phyloP scores from a whole-genome alignment of 2,329 filamentous ascomycete species.

The Aureobasidium vineae region DNA sequence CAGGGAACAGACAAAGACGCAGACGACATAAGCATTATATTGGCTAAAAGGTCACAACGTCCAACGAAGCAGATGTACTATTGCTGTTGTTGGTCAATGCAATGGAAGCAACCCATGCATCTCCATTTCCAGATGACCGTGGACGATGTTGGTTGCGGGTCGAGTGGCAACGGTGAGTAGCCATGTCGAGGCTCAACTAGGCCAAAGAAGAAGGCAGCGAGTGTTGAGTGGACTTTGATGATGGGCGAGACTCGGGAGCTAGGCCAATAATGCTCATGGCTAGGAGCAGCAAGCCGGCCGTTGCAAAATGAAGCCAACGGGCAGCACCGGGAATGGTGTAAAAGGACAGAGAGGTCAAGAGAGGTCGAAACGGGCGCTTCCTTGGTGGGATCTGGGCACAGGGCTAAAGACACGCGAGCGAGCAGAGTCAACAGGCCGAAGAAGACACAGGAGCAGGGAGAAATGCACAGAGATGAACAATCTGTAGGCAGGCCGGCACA shows the following conservation, averaged over 20 bases:
- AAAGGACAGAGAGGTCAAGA: constrained; percentile 3
- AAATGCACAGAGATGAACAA: background rate
- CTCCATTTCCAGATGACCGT: constrained; percentile 12
- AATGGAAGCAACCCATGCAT: constrained; percentile 17
- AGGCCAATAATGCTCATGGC: constrained; percentile 22
- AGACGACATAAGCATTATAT: background rate
- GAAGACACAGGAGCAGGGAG: background rate
- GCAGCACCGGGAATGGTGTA: constrained; percentile 4
- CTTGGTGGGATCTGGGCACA: background rate
- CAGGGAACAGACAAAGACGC: background rate
- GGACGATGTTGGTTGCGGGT: background rate
- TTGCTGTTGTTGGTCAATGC: constrained; percentile 16
- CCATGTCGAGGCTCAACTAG: constrained; percentile 22
- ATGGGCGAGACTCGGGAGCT: constrained; percentile 25
- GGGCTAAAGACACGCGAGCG: background rate
- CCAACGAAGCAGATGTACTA: constrained; percentile 17
- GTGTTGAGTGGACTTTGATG: background rate
- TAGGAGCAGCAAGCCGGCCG: constrained; percentile 18
- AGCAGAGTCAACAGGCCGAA: background rate
- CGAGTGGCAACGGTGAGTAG: constrained; percentile 21
- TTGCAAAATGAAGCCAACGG: constrained; percentile 26
- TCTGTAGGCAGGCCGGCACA: background rate
- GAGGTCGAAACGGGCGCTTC: background rate
- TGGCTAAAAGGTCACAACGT: constrained; percentile 5
- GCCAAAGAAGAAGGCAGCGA: background rate